Evolutionary conservation across 2,329 filamentous ascomycete species (phyloP), one percentile per base, ranked within the genome.

Genomic region (Ceratocystis diversiconidia): DNA sequence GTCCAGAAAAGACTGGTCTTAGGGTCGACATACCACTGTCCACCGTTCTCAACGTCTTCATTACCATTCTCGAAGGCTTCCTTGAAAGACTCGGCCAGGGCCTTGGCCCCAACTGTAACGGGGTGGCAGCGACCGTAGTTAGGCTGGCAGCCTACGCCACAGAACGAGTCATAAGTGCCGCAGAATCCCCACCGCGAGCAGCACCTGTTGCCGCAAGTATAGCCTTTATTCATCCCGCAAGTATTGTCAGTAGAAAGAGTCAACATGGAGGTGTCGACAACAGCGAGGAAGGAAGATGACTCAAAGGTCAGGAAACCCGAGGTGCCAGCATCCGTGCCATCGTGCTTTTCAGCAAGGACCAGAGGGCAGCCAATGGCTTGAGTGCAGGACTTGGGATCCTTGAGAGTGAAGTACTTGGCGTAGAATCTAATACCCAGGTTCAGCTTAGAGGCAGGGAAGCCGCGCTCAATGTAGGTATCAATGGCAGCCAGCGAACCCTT

Each of bases 401-500:
- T 69, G 22, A 80, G 82, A 72, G 78, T 75, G 74, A 84, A 85
- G 78, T 78, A 87, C 73, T 87, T 87, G 41, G 82, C 80, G 72
- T 86, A 87, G 72, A 85, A 86, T n/a, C 82, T 83, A 65, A 87
- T 79, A 1, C 85, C 84, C 5, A 87, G 75, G 69, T 86, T 85
- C 63, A 85, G 74, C 72, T 82, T 84, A 8, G 73, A 69, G 0
- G 80, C 68, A 0, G 78, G 73, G 2, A 81, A 76, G 22, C 83
- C 83, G 3, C 80, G 78, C 32, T 74, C 75, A 22, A 86, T 75
- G 73, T 89, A 90, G 57, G 79, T 79, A 63, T 84, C 74, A 61
- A 89, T 73, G 2, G 81, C 76, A 5, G 78, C 75, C 7, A 79
- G 73, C 0, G 85, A 85, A 10, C 76, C 79, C 15, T 75, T 71